Evolutionary conservation across 2,329 filamentous ascomycete genomes (phyloP).

Genomic region (Trematosphaeria pertusa): DNA sequence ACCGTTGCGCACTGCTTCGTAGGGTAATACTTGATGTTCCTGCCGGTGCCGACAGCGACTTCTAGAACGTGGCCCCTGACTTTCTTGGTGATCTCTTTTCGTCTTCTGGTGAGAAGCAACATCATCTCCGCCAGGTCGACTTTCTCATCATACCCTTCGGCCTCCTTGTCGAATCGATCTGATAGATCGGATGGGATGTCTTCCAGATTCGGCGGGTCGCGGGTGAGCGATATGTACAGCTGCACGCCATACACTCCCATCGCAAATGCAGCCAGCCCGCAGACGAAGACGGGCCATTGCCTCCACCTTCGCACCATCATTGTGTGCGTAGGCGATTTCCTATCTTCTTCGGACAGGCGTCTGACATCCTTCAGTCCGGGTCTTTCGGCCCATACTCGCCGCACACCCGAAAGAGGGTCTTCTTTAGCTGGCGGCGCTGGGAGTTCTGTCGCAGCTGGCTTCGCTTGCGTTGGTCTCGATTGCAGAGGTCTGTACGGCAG

Average conservation of each 20-base stretch:
- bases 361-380: conserved; percentile 33
- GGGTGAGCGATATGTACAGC: conserved; percentile 43
- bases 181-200: conserved; percentile 51
- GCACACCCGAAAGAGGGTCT: background rate
- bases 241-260: conserved; percentile 50
- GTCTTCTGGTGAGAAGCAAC: conserved; percentile 49
- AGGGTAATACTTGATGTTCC: conserved; percentile 56
- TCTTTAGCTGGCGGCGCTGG: background rate
- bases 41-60: conserved; percentile 57
- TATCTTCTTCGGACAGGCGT: conserved; percentile 36
- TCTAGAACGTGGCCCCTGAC: conserved; percentile 58
- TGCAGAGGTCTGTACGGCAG: conserved; percentile 25
- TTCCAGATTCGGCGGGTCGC: conserved; percentile 26
- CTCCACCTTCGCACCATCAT: conserved; percentile 38
- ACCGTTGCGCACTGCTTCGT: conserved; percentile 51
- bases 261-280: conserved; percentile 44
- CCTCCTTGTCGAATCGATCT: conserved; percentile 54
- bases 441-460: background rate
- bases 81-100: conserved; percentile 49
- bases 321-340: conserved; percentile 31
- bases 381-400: conserved; percentile 33
- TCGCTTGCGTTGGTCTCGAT: background rate
- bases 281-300: conserved; percentile 41
- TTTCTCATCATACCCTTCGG: conserved; percentile 56
- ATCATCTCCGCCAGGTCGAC: conserved; percentile 53